Base-by-base conservation (phyloP, 306 rosid species). In the Cercis canadensis region DNA sequence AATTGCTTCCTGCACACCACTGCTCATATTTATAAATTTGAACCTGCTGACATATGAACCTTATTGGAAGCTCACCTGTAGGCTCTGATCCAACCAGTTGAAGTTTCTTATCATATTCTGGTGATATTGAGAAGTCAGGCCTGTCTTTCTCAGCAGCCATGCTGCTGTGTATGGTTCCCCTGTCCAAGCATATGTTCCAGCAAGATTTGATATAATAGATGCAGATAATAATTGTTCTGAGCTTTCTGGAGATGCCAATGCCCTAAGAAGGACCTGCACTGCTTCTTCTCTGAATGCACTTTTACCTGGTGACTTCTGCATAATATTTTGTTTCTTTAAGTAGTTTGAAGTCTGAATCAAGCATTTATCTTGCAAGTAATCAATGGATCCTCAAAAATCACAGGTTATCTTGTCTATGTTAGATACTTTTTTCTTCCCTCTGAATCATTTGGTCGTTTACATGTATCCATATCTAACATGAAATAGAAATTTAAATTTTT, bases 91-190 rank as follows among this genome's bases (percentile, higher is more conserved):
- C 76, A 52, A 74, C 93, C 96, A 85, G 61, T 75, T 75, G 65
- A 87, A 80, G 70, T 84, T 75, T 74, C 86, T 75, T 65, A 87
- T 83, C 89, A 83, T 83, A 63, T 85, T 90, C 73, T 82, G 85
- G 70, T 82, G 88, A 78, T 71, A 77, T 11, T 60, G 66, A 69
- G 87, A 82, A 60, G 85, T 76, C 83, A 87, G 77, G 49, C 93
- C 90, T 17, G 87, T 78, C 78, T 87, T 87, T 74, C 64, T 87
- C 61, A 87, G 82, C 87, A 87, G 52, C 96, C 96, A 90, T 76
- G 88, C 92, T n/a, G 79, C 80, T 57, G 96, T 83, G 65, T 85
- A 90, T 44, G 96, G 75, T 64, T 90, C 96, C 24, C 96, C 96
- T 9, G 89, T 82, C 96, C 91, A 90, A 12, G 86, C 67, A 74